Evolutionary conservation across 2,329 filamentous ascomycete genomes (phyloP), one percentile per base, ranked within the genome.

Genomic region (Fusarium vanettenii): DNA sequence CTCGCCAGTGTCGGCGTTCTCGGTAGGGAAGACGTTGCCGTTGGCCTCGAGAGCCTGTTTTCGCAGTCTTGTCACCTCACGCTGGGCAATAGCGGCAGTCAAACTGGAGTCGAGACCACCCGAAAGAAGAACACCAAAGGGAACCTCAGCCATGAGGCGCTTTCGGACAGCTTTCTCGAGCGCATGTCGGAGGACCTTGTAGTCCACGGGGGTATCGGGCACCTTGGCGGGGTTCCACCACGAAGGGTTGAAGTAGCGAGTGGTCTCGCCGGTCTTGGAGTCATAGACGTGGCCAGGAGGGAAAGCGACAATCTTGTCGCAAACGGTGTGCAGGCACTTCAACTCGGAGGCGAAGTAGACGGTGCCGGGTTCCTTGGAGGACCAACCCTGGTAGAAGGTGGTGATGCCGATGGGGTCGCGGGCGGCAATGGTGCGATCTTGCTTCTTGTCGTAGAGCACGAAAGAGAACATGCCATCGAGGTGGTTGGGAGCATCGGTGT

Each of bases 391-490:
- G 88, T 99, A 99, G 84, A 99, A 95, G 74, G 95, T 98, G 76
- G 95, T 98, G 84, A 99, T 92, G 79, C 97, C 97, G 80, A 99
- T 98, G 39, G 97, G 97, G 84, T 99, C 97, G 82, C 97, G 92
- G 66, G 97, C 97, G 68, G 97, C 97, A 81, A 99, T 92, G 73
- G 95, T 94, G 77, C 97, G 93, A 88, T 99, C 94, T 84, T 95
- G 92, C 78, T 91, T 92, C 90, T 97, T 98, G 88, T 99, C 97
- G 86, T 98, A 98, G 63, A 99, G 90, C 66, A 99, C 95, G 87
- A 97, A 99, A 18, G 96, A 98, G 90, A 99, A 99, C 97, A 99
- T 99, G 87, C 97, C 97, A 84, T 99, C 97, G 78, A 99, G 92
- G 85, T 95, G 89, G 85, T 96, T 97, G 72, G 97, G 95, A 68